Evolutionary conservation across 78 protist genomes (phyloP).

Genomic region (Ministeria vibrans): DNA sequence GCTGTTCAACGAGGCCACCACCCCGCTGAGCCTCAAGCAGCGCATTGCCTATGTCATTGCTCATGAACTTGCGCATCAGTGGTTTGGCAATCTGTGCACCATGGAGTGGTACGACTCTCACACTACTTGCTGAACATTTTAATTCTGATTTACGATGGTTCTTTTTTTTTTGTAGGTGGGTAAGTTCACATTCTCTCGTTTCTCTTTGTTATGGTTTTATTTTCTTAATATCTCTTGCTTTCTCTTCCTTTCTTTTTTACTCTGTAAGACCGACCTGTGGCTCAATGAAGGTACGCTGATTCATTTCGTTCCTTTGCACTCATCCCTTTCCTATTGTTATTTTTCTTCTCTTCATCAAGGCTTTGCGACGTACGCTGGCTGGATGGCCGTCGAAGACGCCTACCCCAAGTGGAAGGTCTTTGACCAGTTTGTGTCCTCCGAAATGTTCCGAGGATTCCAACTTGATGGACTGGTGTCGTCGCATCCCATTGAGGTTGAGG

Average conservation of each 20-base stretch:
- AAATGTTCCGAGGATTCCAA: slow-evolving; percentile 33
- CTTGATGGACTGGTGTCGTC: slow-evolving; percentile 62
- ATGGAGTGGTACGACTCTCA: slow-evolving; percentile 93
- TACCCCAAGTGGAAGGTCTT: slow-evolving; percentile 69
- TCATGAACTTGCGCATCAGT: slow-evolving; percentile 49
- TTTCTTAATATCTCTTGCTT: no score
- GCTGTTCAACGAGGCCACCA: slow-evolving; percentile 29
- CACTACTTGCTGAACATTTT: no score
- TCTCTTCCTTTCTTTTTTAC: no score
- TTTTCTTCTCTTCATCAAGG: slow-evolving; percentile 26
- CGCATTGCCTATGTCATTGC: slow-evolving; percentile 52
- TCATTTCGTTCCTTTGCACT: neutral
- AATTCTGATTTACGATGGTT: no score
- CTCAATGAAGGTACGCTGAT: slow-evolving; percentile 75
- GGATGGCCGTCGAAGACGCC: slow-evolving; percentile 21
- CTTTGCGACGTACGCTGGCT: slow-evolving; percentile 53
- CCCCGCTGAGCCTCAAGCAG: neutral
- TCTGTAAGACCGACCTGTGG: slow-evolving; percentile 87
- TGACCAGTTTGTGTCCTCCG: slow-evolving; percentile 37
- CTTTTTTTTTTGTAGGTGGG: no score
- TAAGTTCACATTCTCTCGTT: no score
- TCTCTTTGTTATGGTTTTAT: no score
- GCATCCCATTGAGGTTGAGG: slow-evolving; percentile 80
- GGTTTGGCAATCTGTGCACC: slow-evolving; percentile 88
- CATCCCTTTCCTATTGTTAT: neutral